Evolutionary conservation across 805 yeast genomes (phyloP).

Genomic region (Cyberlindnera nakhonratchasimensis): DNA sequence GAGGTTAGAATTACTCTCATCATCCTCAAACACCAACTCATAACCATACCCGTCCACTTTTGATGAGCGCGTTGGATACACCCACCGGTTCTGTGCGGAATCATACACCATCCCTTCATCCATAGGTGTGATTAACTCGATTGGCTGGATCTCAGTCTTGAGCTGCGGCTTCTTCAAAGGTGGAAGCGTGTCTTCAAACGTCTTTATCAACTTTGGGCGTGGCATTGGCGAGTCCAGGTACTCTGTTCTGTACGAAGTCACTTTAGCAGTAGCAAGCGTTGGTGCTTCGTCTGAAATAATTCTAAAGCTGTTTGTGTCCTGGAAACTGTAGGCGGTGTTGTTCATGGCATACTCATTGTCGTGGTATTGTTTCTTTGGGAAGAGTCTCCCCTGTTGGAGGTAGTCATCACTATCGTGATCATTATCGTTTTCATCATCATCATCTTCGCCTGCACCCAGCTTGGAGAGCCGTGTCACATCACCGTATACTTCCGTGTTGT

Average conservation of each 20-base stretch:
- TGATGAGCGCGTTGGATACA: constrained; percentile 8
- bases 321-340: constrained; percentile 25
- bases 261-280: constrained; percentile 17
- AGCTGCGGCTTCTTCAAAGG: constrained; percentile 11
- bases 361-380: neutral
- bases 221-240: constrained; percentile 27
- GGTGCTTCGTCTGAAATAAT: constrained; percentile 15
- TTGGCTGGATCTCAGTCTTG: constrained; percentile 11
- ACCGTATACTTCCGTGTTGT: constrained; percentile 13
- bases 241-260: constrained; percentile 18
- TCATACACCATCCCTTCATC: constrained; percentile 27
- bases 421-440: constrained; percentile 1
- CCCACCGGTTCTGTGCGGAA: constrained; percentile 19
- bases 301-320: constrained; percentile 20
- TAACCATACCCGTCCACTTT: constrained; percentile 1
- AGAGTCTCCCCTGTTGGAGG: neutral
- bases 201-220: constrained; percentile 23
- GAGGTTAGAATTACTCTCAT: too few species aligned
- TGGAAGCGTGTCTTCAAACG: constrained; percentile 8
- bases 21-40: constrained; percentile 13
- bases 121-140: constrained; percentile 24
- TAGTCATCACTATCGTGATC: neutral
- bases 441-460: neutral
- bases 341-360: constrained; percentile 6
- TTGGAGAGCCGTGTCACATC: constrained; percentile 3